Evolutionary conservation across 2,329 filamentous ascomycete species (phyloP).

Genomic region (Epichloe elymi): DNA sequence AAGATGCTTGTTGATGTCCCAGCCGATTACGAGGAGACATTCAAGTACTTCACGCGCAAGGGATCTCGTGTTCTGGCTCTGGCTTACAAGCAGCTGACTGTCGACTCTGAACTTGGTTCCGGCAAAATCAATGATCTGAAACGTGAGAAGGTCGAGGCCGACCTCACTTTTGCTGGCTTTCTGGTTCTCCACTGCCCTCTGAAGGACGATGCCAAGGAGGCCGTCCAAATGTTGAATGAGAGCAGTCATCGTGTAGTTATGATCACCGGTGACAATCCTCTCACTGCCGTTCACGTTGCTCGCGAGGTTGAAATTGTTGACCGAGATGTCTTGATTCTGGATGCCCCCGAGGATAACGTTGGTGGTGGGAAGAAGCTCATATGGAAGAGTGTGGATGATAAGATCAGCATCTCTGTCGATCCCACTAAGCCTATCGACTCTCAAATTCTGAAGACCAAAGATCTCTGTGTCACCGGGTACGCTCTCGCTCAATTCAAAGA

Average conservation of each 20-base stretch:
- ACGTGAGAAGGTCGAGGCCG: constrained; percentile 79
- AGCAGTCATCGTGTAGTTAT: constrained; percentile 97
- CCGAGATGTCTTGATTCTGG: constrained; percentile 84
- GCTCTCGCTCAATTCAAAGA: constrained; percentile 80
- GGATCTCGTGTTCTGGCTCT: constrained; percentile 88
- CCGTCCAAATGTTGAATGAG: constrained; percentile 94
- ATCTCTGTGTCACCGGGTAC: constrained; percentile 92
- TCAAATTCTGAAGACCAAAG: constrained; percentile 70
- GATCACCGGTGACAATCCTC: constrained; percentile 97
- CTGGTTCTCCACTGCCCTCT: constrained; percentile 88
- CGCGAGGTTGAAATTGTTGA: constrained; percentile 96
- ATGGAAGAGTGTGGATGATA: constrained; percentile 93
- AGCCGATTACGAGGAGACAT: constrained; percentile 89
- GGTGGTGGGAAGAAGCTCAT: constrained; percentile 68
- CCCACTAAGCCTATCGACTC: constrained; percentile 67
- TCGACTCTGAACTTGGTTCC: constrained; percentile 68
- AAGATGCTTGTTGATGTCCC: constrained; percentile 80
- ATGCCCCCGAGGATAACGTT: constrained; percentile 82
- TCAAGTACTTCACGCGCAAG: constrained; percentile 93
- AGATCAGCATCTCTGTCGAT: constrained; percentile 72
- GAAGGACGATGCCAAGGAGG: constrained; percentile 89
- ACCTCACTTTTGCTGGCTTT: constrained; percentile 85
- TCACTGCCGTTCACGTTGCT: constrained; percentile 92
- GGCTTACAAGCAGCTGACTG: constrained; percentile 81
- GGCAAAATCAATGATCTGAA: constrained; percentile 85